These are phyloP conservation scores for Cytospora chrysosperma DNA, from an alignment of 2,329 filamentous ascomycete species.

Conservation along the genomic window DNA sequence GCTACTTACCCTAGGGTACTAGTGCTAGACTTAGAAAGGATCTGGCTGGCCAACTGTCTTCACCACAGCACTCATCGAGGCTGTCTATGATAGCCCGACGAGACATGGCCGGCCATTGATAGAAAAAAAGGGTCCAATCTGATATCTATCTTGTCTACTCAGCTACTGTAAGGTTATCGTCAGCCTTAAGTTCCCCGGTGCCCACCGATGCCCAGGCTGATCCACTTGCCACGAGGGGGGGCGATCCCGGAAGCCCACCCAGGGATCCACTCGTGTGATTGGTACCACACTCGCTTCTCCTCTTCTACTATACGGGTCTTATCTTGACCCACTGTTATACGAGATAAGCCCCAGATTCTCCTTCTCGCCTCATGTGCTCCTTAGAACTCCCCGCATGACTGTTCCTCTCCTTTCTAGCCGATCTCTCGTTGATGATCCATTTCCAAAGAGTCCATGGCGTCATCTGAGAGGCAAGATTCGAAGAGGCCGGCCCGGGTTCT, in stretches of 20 bases:
- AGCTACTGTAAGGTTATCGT: no score
- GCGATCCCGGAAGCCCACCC: conserved; percentile 9
- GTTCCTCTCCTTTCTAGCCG: neutral
- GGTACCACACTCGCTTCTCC: neutral
- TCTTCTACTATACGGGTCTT: neutral
- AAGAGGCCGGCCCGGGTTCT: conserved; percentile 15
- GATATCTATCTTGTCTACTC: no score
- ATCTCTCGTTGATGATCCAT: neutral
- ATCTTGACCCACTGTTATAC: conserved; percentile 3
- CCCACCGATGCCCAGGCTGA: neutral
- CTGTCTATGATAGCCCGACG: no score
- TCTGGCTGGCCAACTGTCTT: no score
- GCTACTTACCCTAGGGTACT: no score
- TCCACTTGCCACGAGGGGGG: conserved; percentile 23
- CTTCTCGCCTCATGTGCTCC: neutral
- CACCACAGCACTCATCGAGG: no score
- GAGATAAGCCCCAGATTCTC: conserved; percentile 7
- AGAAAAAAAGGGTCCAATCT: neutral
- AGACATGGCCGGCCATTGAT: neutral
- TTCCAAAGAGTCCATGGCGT: conserved; percentile 7
- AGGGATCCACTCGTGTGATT: conserved; percentile 3
- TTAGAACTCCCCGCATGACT: neutral
- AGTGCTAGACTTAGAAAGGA: no score
- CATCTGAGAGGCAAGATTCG: conserved; percentile 2
- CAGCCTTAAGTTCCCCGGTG: neutral